A percentile compares a stretch with the other conserved stretches of the same genome.
Conservation (phyloP, 345 rosid species). For the Ceriops decandra region DNA sequence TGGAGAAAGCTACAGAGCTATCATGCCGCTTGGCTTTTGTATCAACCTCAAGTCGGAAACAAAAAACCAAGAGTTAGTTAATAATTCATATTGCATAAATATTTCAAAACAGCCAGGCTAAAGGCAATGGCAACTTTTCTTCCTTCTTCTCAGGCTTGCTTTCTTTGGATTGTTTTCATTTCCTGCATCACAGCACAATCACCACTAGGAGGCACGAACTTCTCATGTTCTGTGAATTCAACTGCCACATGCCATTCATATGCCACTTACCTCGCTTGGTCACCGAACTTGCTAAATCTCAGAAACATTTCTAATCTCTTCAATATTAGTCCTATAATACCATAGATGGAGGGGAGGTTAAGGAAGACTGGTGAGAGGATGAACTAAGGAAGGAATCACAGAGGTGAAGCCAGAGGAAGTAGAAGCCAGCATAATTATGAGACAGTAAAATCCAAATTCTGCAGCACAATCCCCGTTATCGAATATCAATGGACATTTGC, state of each 20-base stretch:
- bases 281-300: constrained; percentile 40
- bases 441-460: not conserved
- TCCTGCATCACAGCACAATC: constrained; percentile 27
- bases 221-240: constrained; percentile 31
- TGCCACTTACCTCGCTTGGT: constrained; percentile 33
- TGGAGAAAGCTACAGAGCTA: constrained; percentile 18
- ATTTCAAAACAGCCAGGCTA: constrained; percentile 7
- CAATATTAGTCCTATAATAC: constrained; percentile 22
- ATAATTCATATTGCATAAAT: constrained; percentile 5
- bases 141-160: constrained; percentile 13
- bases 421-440: not conserved
- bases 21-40: constrained; percentile 22
- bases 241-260: constrained; percentile 34
- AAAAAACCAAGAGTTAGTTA: constrained; percentile 1
- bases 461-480: not conserved
- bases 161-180: constrained; percentile 23
- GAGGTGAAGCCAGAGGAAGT: no score
- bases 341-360: no score
- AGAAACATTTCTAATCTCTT: constrained; percentile 49
- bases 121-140: constrained; percentile 34
- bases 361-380: no score
- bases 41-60: constrained; percentile 11
- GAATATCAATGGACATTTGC: not conserved
- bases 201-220: constrained; percentile 32
- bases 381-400: no score